Conservation (phyloP, 768 basidiomycete species). For the Coprinopsis strossmayeri region DNA sequence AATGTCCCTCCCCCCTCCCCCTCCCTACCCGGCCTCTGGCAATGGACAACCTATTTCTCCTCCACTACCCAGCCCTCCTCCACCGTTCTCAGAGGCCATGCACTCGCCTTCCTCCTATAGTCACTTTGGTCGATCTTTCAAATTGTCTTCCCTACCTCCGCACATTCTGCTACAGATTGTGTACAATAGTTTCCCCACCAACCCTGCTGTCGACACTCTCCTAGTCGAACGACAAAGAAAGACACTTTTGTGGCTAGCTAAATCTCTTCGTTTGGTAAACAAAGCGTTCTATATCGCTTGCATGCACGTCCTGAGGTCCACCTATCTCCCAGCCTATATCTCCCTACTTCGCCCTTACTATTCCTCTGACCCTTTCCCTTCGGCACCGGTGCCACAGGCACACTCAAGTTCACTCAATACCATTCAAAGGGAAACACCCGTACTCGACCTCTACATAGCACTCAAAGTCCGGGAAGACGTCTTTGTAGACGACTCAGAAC, state of each 20-base stretch:
- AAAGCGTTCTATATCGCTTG: slow-evolving; percentile 66
- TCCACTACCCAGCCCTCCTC: slow-evolving; percentile 5
- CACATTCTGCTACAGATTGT: slow-evolving; percentile 68
- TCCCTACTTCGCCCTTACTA: slow-evolving; percentile 61
- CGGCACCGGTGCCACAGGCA: slow-evolving; percentile 16
- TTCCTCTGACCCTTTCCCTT: slow-evolving; percentile 73
- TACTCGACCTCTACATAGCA: slow-evolving; percentile 74
- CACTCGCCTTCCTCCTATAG: slow-evolving; percentile 18
- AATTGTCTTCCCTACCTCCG: slow-evolving; percentile 38
- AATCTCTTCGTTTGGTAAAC: slow-evolving; percentile 57
- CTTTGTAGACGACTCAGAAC: slow-evolving; percentile 63
- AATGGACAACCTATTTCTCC: background rate
- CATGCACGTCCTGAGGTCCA: slow-evolving; percentile 77
- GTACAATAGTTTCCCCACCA: slow-evolving; percentile 54
- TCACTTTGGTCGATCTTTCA: slow-evolving; percentile 6
- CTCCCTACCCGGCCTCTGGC: background rate
- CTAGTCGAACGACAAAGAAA: slow-evolving; percentile 50
- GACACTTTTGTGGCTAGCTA: slow-evolving; percentile 66
- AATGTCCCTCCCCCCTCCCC: slow-evolving; percentile 22
- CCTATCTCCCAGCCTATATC: slow-evolving; percentile 63
- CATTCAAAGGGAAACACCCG: slow-evolving; percentile 64
- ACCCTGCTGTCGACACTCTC: slow-evolving; percentile 28
- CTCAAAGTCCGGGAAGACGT: slow-evolving; percentile 79
- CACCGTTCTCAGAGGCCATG: slow-evolving; percentile 14
- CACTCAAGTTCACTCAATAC: slow-evolving; percentile 27